Base-by-base conservation (phyloP, 2,329 filamentous ascomycete species). In the Xenosphaeropsis pyriputrescens region DNA sequence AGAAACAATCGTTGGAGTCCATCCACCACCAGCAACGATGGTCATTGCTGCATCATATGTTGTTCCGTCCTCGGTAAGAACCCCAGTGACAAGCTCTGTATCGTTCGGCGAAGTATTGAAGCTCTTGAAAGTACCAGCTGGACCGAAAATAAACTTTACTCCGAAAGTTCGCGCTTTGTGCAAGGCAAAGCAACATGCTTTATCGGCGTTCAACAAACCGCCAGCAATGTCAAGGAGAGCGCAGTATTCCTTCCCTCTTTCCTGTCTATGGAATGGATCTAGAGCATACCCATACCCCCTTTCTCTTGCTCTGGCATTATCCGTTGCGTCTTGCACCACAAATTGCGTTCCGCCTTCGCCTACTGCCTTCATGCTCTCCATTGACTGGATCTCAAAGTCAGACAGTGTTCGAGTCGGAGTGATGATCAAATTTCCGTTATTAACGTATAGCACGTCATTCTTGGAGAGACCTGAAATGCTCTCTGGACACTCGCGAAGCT, bases 1-100 rank as follows among this genome's bases (percentile, higher is more conserved):
- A 3, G 54, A 53, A 31, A 56, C 36, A 29, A 56, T 37, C 4
- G 48, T 43, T 8, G 53, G 43, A 15, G 52, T 50, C 52, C 52
- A 56, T 14, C 46, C 43, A n/a, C 53, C 53, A 44, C 43, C 43
- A 9, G 50, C 50, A 29, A 53, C 44, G 6, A 54, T 43, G 1
- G 51, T 46, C 12, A 53, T 34, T 39, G 51, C 50, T 26, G 41
- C 51, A 17, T 29, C 35, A 33, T 53, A 45, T 8, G 26, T 36
- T 33, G 32, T 18, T 2, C 49, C 48, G 41, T 56, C 54, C 16
- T 36, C 41, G 1, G 53, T 57, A 32, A 48, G 43, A 32, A 57
- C 49, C 3, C 54, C 54, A 11, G 31, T 42, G 2, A 51, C 41
- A 13, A 43, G 39, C 37, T 46, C 50, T 14, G 43, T 9, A 11